Evolutionary conservation across 2,329 filamentous ascomycete genomes (phyloP), one percentile per base, ranked within the genome.

Genomic region (Scedosporium minutisporum): DNA sequence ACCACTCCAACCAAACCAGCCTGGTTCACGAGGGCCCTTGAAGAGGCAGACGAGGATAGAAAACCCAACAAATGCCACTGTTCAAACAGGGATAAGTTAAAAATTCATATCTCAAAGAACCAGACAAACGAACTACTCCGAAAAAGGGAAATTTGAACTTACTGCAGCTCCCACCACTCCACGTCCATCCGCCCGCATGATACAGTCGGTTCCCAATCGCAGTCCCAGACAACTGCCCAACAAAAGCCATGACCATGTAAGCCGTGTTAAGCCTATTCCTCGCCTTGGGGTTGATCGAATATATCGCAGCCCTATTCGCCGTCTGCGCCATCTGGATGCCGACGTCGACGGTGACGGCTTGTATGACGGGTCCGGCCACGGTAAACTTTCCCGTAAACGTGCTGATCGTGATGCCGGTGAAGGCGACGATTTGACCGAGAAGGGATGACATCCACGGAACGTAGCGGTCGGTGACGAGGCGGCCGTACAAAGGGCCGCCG

Each of bases 201-300:
- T 82, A 83, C 1, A 83, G 69, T 18, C 76, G 72, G 65, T 82
- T 83, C 0, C 83, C 83, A 4, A 83, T 82, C 1, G 82, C 78
- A 0, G 86, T 87, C 0, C 90, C 90, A 1, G 86, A 87, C 57
- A 95, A 67, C 75, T 95, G 90, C 0, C 90, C 90, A 29, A 82
- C 85, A 68, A 93, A 93, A 0, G 84, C 85, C 6, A 82, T 80
- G 0, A 92, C 80, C 90, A 93, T 95, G 69, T 91, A 95, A 1
- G 87, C 88, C 0, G 90, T 92, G 70, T 95, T 95, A 25, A 93
- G 82, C 3, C 90, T 75, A 73, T 92, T 95, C 4, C 88, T 76
- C 0, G 87, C 86, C 64, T 84, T 86, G 0, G 89, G 86, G 61
- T 88, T 87, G 23, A 93, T 85, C 1, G 77, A 75, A 67, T 90